Percentiles rank a stretch among this genome's conserved stretches.
Conservation (phyloP, 345 rosid genomes). For the Gossypium sturtianum region DNA sequence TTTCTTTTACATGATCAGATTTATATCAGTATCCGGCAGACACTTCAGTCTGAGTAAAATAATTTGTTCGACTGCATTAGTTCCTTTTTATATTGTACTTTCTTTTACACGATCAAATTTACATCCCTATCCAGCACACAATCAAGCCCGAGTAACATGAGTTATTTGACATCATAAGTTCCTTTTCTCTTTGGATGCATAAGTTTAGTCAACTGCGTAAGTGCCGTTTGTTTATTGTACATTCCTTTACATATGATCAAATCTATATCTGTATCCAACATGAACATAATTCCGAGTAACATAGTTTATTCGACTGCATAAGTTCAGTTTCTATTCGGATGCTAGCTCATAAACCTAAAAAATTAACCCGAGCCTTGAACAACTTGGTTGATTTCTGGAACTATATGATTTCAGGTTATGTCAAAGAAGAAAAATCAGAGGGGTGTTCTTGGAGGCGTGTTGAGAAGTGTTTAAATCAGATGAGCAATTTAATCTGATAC, state of each 20-base stretch:
- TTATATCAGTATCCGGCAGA: too few relatives aligned
- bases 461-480: conserved; percentile 11
- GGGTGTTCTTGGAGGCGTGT: conserved; percentile 39
- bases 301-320: background rate
- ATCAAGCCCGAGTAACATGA: background rate
- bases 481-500: background rate
- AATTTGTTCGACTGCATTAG: background rate
- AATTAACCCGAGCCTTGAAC: background rate
- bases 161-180: background rate
- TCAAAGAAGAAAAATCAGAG: conserved; percentile 39
- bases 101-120: background rate
- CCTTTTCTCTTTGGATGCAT: background rate
- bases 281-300: too few relatives aligned
- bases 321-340: background rate
- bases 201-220: background rate
- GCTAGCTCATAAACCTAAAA: background rate
- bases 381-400: conserved; percentile 11
- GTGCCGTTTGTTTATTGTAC: background rate
- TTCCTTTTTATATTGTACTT: background rate
- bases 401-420: conserved; percentile 31
- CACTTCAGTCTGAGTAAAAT: too few relatives aligned
- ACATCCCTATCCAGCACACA: background rate
- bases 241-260: background rate
- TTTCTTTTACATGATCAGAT: background rate
- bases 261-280: too few relatives aligned